Evolutionary conservation across 2,329 filamentous ascomycete species (phyloP), one percentile per base, ranked within the genome.

Genomic region (Coniochaeta sp.): DNA sequence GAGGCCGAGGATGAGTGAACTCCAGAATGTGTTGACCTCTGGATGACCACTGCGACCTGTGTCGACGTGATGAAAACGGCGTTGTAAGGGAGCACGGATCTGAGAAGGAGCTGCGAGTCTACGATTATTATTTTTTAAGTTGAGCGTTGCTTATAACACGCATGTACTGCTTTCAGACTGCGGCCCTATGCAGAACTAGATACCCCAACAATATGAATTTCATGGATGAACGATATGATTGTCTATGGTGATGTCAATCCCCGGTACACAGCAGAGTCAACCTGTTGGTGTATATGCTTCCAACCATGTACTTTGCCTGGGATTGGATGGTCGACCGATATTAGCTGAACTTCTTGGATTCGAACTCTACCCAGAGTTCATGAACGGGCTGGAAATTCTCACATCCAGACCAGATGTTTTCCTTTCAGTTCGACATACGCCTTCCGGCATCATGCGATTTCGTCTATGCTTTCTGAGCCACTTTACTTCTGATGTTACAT

Each of bases 401-500:
- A 40, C 38, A n/a, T 19, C 9, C 19, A 47, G 43, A 14, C 19
- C 1, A 7, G 7, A 31, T 31, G n/a, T n/a, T n/a, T n/a, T n/a
- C n/a, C n/a, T 24, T 1, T 47, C 11, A 14, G n/a, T 22, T 47
- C 3, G 14, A 47, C 43, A 24, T 4, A 40, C 11, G 19, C 19
- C 7, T 24, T 47, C n/a, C 11, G 19, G n/a, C 22, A 24, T 11
- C 19, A 47, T 47, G 43, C 43, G 43, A 47, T 47, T 47, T 47
- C 43, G 14, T 47, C 43, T 47, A 47, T 47, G 43, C n/a, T 47
- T 24, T 47, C 43, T 24, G 16, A 11, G n/a, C 11, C 16, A 40
- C 40, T 47, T 61, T 55, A 62, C 62, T 63, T 63, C 14, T 59
- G 22, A 47, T 69, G 43, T 12, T 47, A 47, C n/a, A 47, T 8